phyloP scores from a whole-genome alignment of 805 yeast species.

The Sugiyamaella chiloensis region DNA sequence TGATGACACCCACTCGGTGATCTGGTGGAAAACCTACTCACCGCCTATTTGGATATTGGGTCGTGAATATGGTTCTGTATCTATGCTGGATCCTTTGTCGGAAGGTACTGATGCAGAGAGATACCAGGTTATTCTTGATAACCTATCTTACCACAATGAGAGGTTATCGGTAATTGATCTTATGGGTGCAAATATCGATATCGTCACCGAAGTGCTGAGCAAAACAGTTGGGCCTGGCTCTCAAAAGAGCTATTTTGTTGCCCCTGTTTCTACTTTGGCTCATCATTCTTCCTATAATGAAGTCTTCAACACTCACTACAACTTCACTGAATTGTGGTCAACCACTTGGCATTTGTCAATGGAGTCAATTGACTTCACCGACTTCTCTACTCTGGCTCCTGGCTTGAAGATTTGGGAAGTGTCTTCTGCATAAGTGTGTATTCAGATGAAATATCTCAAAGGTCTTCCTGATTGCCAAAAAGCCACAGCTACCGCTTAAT shows the following conservation, averaged over 20 bases:
- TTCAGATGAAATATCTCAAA: no score
- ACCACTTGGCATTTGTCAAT: conserved; percentile 54
- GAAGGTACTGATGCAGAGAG: conserved; percentile 13
- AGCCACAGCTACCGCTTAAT: no score
- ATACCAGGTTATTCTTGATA: conserved; percentile 16
- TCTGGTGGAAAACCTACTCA: conserved; percentile 94
- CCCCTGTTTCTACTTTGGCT: conserved; percentile 36
- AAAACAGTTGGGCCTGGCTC: conserved; percentile 8
- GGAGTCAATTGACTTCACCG: conserved; percentile 64
- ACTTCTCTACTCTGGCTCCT: conserved; percentile 49
- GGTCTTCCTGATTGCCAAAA: no score
- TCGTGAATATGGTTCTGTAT: conserved; percentile 25
- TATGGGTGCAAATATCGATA: conserved; percentile 43
- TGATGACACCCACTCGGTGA: conserved; percentile 33
- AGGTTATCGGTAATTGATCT: conserved; percentile 39
- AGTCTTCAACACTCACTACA: neutral
- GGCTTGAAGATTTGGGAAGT: conserved; percentile 42
- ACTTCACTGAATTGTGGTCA: conserved; percentile 25
- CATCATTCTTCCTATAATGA: neutral
- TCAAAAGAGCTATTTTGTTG: conserved; percentile 31
- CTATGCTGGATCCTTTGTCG: conserved; percentile 23
- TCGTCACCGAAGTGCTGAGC: conserved; percentile 29
- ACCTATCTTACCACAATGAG: conserved; percentile 5
- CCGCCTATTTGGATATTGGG: conserved; percentile 87
- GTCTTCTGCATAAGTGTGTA: neutral